phyloP scores from a whole-genome alignment of 73 alveolate genomes.

The Stentor coeruleus region DNA sequence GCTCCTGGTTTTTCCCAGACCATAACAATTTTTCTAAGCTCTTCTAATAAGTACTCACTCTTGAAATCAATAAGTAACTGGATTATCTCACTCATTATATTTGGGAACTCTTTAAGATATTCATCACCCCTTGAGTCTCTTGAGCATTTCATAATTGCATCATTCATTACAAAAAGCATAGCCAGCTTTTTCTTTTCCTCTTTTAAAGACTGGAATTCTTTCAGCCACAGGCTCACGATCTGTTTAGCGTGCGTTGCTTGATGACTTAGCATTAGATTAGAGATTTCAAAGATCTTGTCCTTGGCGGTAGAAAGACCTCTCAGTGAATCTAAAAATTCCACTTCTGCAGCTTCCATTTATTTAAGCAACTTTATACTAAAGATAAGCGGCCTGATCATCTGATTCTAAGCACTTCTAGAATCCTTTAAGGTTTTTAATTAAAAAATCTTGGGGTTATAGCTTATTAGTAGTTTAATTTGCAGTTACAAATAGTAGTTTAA shows the following conservation, averaged over 20 bases:
- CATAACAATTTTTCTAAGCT: slow-evolving; percentile 18
- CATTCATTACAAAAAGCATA: slow-evolving; percentile 20
- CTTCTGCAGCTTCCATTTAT: background rate
- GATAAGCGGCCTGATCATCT: too few species aligned
- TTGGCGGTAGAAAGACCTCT: background rate
- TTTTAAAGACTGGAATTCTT: background rate
- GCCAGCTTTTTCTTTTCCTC: slow-evolving; percentile 9
- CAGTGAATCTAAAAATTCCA: slow-evolving; percentile 8
- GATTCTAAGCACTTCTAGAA: too few species aligned
- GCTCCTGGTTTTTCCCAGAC: slow-evolving; percentile 25
- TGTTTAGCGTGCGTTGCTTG: background rate
- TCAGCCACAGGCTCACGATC: slow-evolving; percentile 11
- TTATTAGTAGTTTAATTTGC: too few species aligned
- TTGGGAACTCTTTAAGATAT: slow-evolving; percentile 18
- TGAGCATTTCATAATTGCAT: background rate
- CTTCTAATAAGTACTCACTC: background rate
- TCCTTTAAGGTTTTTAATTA: too few species aligned
- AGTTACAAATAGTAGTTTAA: too few species aligned
- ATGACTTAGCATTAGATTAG: background rate
- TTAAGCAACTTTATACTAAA: too few species aligned
- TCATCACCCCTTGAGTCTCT: slow-evolving; percentile 15
- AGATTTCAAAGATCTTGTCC: slow-evolving; percentile 20
- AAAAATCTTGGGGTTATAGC: too few species aligned
- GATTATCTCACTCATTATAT: background rate
- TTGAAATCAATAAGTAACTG: background rate